Evolutionary conservation across 2,329 filamentous ascomycete genomes (phyloP).

Genomic region (Cercospora sojina): DNA sequence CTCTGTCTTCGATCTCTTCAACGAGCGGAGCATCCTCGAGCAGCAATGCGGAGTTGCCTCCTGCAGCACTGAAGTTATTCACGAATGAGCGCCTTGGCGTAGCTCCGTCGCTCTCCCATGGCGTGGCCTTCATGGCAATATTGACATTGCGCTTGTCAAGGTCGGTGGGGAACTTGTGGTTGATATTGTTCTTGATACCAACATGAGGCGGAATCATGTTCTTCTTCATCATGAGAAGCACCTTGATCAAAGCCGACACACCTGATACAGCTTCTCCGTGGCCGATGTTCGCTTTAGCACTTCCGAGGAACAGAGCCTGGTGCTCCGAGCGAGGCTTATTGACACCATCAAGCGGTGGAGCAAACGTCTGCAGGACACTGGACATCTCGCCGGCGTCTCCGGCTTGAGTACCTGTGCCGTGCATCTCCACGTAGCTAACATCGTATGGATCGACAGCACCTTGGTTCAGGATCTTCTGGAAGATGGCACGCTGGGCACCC

Average conservation of each 20-base stretch:
- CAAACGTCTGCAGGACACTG: background rate
- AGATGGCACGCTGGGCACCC: constrained; percentile 20
- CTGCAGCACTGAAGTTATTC: constrained; percentile 43
- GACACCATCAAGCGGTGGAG: background rate
- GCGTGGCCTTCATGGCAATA: background rate
- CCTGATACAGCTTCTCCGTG: background rate
- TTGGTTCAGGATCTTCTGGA: constrained; percentile 11
- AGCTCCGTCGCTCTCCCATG: background rate
- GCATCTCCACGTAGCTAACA: background rate
- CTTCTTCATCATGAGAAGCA: background rate
- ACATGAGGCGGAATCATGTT: background rate
- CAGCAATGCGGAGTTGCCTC: constrained; percentile 39
- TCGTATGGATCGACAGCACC: constrained; percentile 7
- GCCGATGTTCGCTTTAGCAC: background rate
- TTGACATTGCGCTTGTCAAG: background rate
- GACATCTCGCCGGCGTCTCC: background rate
- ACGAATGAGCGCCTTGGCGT: constrained; percentile 18
- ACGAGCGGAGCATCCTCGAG: constrained; percentile 28
- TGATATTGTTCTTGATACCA: background rate
- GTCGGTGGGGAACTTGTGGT: background rate
- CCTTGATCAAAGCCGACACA: background rate
- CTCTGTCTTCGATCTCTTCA: background rate
- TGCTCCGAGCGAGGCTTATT: background rate
- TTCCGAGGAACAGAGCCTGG: background rate
- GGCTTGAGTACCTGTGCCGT: background rate